Conservation (phyloP, 371 early-diverging fungal genomes). For the Massospora cicadina region DNA sequence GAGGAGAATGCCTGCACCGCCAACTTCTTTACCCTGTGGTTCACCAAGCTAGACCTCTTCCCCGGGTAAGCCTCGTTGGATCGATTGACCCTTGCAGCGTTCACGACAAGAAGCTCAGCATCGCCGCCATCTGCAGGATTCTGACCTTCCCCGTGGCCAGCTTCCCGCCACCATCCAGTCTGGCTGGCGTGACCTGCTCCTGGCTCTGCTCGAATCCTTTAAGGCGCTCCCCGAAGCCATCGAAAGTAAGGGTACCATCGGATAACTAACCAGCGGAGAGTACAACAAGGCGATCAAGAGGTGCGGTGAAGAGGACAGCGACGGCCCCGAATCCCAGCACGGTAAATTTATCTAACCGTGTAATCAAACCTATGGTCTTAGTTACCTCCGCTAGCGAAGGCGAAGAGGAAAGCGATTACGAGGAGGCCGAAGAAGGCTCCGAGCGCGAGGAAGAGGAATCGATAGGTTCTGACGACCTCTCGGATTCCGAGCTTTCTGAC, state of each 20-base stretch:
- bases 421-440: neutral
- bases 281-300: constrained; percentile 14
- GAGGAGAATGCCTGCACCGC: constrained; percentile 57
- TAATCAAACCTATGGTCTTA: too few relatives aligned
- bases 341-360: too few relatives aligned
- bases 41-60: constrained; percentile 45
- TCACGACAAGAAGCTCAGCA: constrained; percentile 80
- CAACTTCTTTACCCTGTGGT: constrained; percentile 66
- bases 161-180: constrained; percentile 47
- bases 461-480: neutral
- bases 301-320: neutral
- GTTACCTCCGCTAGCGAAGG: neutral
- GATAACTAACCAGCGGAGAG: neutral
- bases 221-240: constrained; percentile 57
- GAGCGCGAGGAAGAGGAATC: neutral
- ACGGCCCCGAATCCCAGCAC: too few relatives aligned
- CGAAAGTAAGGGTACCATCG: constrained; percentile 32
- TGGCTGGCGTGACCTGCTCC: constrained; percentile 51
- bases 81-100: constrained; percentile 29
- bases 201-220: constrained; percentile 47
- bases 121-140: constrained; percentile 55
- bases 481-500: neutral
- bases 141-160: constrained; percentile 38
- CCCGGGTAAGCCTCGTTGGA: constrained; percentile 17
- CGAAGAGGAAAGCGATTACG: neutral